A percentile compares a stretch with the other conserved stretches of the same genome.
These are phyloP conservation scores for Arthrinium phaeospermum DNA, from an alignment of 2,329 filamentous ascomycete genomes.

Conservation along the genomic window DNA sequence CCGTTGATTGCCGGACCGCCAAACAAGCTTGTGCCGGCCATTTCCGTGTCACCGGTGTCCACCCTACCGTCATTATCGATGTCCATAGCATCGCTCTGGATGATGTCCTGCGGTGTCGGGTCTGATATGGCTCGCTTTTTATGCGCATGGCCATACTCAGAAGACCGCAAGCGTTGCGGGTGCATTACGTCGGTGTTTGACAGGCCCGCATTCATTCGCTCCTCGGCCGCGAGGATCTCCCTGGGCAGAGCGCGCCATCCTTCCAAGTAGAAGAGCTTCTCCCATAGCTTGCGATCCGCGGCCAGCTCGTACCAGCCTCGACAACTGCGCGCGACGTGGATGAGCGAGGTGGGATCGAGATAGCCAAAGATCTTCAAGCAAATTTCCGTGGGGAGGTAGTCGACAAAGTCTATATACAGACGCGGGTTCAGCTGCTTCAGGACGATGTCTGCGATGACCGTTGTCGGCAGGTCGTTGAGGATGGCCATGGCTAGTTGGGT, in stretches of 20 bases:
- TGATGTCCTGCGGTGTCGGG: slow-evolving; percentile 42
- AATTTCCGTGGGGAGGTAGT: slow-evolving; percentile 86
- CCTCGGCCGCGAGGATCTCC: slow-evolving; percentile 72
- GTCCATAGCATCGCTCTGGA: slow-evolving; percentile 56
- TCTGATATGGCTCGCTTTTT: slow-evolving; percentile 61
- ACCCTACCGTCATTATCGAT: slow-evolving; percentile 37
- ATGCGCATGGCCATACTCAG: slow-evolving; percentile 56
- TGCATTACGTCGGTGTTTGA: slow-evolving; percentile 45
- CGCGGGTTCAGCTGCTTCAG: slow-evolving; percentile 75
- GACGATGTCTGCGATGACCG: slow-evolving; percentile 79
- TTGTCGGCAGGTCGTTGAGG: slow-evolving; percentile 78
- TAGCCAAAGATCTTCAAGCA: slow-evolving; percentile 88
- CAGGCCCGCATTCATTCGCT: slow-evolving; percentile 55
- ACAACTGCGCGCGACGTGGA: slow-evolving; percentile 80
- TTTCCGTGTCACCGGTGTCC: slow-evolving; percentile 30
- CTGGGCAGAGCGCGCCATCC: slow-evolving; percentile 78
- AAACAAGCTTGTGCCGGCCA: slow-evolving; percentile 35
- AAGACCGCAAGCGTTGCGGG: slow-evolving; percentile 48
- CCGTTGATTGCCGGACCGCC: slow-evolving; percentile 31
- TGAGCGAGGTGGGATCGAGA: slow-evolving; percentile 79
- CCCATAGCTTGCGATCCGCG: slow-evolving; percentile 86
- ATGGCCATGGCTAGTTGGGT: slow-evolving; percentile 77
- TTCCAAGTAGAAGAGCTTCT: slow-evolving; percentile 79
- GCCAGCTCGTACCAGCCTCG: slow-evolving; percentile 82
- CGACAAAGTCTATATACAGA: slow-evolving; percentile 91